Percentiles rank a stretch among this genome's conserved stretches.
These are phyloP conservation scores for Penicillium bovifimosum DNA, from an alignment of 495 filamentous ascomycete genomes.

Conservation along the genomic window DNA sequence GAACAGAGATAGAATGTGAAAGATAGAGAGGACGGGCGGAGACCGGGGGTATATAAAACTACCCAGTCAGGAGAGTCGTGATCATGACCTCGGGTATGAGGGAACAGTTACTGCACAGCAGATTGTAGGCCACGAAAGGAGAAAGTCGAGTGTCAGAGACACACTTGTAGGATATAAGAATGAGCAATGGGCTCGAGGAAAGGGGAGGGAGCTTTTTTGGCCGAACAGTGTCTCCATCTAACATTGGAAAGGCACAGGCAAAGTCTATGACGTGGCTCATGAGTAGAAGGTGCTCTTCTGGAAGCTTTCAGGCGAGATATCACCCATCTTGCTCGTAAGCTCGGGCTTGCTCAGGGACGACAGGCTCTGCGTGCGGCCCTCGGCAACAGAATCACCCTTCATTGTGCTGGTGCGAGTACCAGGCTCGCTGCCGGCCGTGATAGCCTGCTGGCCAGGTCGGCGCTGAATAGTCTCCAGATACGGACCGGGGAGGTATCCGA, in stretches of 20 bases:
- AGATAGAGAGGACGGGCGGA: not conserved
- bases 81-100: not conserved
- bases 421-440: conserved; percentile 41
- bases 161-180: not conserved
- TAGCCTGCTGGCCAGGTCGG: conserved; percentile 54
- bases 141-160: not conserved
- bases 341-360: conserved; percentile 28
- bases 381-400: conserved; percentile 42
- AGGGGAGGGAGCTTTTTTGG: conserved; percentile 11
- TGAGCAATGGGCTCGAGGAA: not conserved
- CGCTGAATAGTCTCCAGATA: conserved; percentile 82
- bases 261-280: conserved; percentile 15
- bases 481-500: conserved; percentile 84
- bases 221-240: not conserved
- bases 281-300: conserved; percentile 82
- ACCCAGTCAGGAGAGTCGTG: not conserved
- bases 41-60: not conserved
- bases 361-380: conserved; percentile 26
- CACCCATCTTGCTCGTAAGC: conserved; percentile 44
- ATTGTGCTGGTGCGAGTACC: conserved; percentile 52
- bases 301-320: conserved; percentile 80
- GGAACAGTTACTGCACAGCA: not conserved
- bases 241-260: not conserved
- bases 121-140: not conserved
- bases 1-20: conserved; percentile 2